A percentile compares a stretch with the other conserved stretches of the same genome.
Conservation (phyloP, 306 rosid genomes). For the Quercus engelmannii region DNA sequence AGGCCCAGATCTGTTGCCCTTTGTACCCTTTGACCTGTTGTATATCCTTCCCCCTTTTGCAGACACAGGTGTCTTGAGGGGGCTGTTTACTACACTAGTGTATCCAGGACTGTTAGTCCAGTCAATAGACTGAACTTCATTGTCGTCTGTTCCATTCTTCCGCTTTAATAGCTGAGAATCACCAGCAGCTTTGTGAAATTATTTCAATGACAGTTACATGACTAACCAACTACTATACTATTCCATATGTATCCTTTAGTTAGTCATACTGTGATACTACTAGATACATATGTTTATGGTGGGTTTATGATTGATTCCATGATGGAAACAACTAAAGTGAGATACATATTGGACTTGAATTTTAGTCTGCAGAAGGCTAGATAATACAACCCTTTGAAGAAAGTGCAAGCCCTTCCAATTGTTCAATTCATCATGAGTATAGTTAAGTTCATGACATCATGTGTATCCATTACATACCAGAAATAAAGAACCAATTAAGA, state of each 20-base stretch:
- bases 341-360: background rate
- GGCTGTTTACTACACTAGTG: slow-evolving; percentile 39
- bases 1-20: slow-evolving; percentile 65
- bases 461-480: background rate
- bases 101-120: slow-evolving; percentile 54
- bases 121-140: slow-evolving; percentile 46
- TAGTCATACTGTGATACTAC: background rate
- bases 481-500: background rate
- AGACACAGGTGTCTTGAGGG: slow-evolving; percentile 74
- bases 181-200: slow-evolving; percentile 18
- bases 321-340: background rate
- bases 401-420: background rate
- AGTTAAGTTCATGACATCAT: background rate
- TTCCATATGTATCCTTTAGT: background rate
- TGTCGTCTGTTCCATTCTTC: slow-evolving; percentile 46
- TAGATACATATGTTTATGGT: background rate
- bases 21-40: slow-evolving; percentile 64
- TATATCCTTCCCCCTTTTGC: slow-evolving; percentile 71
- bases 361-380: background rate
- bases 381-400: background rate
- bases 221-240: background rate
- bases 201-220: background rate
- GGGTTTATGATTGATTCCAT: background rate
- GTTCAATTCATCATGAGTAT: background rate
- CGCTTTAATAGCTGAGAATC: slow-evolving; percentile 62